Percentiles rank a stretch among this genome's conserved stretches.
Evolutionary conservation across 1,284 basidiomycete species (phyloP).

Genomic region (Leccinum colubrinum): DNA sequence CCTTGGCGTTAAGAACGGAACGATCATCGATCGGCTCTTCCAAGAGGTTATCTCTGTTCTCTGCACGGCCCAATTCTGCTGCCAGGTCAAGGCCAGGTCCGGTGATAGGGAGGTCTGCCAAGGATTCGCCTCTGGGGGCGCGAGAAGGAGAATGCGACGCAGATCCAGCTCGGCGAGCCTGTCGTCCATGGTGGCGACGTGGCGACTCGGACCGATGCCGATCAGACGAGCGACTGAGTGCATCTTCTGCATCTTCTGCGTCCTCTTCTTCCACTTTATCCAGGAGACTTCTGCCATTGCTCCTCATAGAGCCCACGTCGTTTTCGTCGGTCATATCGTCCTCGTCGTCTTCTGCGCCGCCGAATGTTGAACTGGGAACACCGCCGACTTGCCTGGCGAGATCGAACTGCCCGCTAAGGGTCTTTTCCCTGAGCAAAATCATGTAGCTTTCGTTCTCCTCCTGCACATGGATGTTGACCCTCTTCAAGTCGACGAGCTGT

Average conservation of each 20-base stretch:
- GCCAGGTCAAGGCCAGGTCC: slow-evolving; percentile 88
- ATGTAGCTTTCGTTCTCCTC: slow-evolving; percentile 97
- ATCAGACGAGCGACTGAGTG: slow-evolving; percentile 37
- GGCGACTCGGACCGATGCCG: slow-evolving; percentile 37
- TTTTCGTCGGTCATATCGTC: slow-evolving; percentile 44
- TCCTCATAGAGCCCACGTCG: slow-evolving; percentile 55
- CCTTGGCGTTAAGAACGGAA: slow-evolving; percentile 42
- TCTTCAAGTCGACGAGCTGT: slow-evolving; percentile 73
- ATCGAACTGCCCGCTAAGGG: slow-evolving; percentile 83
- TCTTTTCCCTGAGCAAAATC: slow-evolving; percentile 85
- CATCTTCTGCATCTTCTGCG: slow-evolving; percentile 21
- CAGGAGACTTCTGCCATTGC: slow-evolving; percentile 52
- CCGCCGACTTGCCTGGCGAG: slow-evolving; percentile 66
- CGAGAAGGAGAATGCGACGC: slow-evolving; percentile 43
- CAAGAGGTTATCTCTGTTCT: slow-evolving; percentile 73
- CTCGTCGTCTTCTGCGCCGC: slow-evolving; percentile 45
- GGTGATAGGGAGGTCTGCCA: slow-evolving; percentile 78
- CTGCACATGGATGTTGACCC: slow-evolving; percentile 78
- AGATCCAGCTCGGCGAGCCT: slow-evolving; percentile 55
- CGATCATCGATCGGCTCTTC: slow-evolving; percentile 53
- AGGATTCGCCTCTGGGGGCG: slow-evolving; percentile 62
- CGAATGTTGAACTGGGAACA: slow-evolving; percentile 38
- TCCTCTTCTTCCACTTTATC: slow-evolving; percentile 59
- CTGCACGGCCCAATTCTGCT: slow-evolving; percentile 85
- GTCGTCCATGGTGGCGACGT: slow-evolving; percentile 45